Evolutionary conservation across 2,329 filamentous ascomycete species (phyloP).

Genomic region (Rutstroemia sp.): DNA sequence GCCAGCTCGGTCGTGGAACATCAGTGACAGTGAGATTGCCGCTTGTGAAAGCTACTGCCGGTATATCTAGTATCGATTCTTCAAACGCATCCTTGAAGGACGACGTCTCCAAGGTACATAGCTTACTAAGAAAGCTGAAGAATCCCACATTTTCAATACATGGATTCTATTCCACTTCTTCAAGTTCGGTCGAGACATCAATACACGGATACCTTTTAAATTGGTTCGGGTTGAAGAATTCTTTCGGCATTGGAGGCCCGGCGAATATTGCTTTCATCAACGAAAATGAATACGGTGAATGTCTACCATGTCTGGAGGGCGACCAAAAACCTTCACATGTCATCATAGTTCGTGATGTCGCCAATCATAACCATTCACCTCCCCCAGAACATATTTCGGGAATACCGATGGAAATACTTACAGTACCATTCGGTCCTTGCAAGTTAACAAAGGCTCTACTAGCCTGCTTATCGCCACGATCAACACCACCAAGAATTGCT

Average conservation of each 20-base stretch:
- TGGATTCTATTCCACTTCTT: background rate
- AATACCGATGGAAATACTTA: conserved; percentile 3
- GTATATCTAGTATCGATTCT: background rate
- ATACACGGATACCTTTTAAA: background rate
- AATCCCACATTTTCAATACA: conserved; percentile 1
- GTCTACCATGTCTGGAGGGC: background rate
- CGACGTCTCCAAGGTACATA: background rate
- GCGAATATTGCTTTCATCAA: conserved; percentile 3
- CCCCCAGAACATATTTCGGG: background rate
- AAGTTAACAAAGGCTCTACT: conserved; percentile 5
- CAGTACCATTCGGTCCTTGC: conserved; percentile 6
- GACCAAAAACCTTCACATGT: background rate
- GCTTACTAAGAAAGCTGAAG: background rate
- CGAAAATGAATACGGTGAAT: background rate
- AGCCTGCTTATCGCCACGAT: conserved; percentile 3
- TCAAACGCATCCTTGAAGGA: background rate
- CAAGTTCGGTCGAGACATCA: background rate
- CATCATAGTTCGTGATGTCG: background rate
- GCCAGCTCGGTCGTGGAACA: conserved; percentile 43
- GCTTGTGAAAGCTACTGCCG: background rate
- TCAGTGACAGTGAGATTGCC: conserved; percentile 38
- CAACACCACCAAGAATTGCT: background rate
- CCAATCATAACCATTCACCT: background rate
- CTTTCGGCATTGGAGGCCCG: background rate
- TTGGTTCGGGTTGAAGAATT: background rate